These are phyloP conservation scores for Canavalia ensiformis DNA, from an alignment of 306 rosid species.

Conservation along the genomic window DNA sequence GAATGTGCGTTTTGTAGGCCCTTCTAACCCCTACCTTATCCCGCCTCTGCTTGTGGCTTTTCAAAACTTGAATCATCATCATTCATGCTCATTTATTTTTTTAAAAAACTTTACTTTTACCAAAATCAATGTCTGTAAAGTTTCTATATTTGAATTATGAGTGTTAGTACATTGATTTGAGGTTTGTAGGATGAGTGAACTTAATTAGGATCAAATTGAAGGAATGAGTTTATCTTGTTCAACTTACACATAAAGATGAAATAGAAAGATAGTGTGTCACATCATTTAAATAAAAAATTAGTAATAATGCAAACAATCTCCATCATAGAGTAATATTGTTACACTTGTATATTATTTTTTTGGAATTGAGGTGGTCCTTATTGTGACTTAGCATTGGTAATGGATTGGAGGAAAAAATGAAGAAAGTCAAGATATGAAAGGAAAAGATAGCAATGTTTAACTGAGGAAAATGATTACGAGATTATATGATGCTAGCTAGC, in stretches of 20 bases:
- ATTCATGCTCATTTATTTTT: neutral
- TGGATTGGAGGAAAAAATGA: neutral
- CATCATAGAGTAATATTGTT: neutral
- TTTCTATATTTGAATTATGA: neutral
- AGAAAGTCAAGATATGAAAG: neutral
- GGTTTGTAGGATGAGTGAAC: neutral
- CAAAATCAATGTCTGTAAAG: neutral
- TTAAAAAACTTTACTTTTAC: slow-evolving; percentile 18
- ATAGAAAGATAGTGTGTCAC: neutral
- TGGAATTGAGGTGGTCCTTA: neutral
- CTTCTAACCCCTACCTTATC: slow-evolving; percentile 43
- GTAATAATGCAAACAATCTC: neutral
- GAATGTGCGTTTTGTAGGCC: slow-evolving; percentile 56
- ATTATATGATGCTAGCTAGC: slow-evolving; percentile 2
- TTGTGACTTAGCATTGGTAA: neutral
- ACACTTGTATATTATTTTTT: neutral
- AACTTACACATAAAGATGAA: neutral
- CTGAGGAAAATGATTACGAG: slow-evolving; percentile 25
- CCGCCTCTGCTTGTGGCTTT: neutral
- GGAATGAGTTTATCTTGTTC: neutral
- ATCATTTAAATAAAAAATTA: neutral
- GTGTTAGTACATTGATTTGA: neutral
- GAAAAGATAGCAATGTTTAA: slow-evolving; percentile 10
- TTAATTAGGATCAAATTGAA: neutral
- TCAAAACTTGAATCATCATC: slow-evolving; percentile 31